phyloP scores from a whole-genome alignment of 176 grass and related monocot species.

The Phoenix dactylifera region DNA sequence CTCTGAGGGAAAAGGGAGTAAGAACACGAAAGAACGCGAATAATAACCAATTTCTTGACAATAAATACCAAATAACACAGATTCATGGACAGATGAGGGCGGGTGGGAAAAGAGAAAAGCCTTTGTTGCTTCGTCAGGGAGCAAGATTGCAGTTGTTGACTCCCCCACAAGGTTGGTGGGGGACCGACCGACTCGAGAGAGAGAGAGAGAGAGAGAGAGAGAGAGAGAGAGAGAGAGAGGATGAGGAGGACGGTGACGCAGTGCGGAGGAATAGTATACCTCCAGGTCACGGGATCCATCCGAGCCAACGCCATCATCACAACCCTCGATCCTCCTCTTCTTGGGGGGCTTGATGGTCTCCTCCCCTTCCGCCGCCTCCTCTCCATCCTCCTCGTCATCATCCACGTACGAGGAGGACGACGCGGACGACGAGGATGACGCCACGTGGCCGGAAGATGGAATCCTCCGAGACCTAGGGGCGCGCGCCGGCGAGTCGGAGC shows the following conservation, averaged over 20 bases:
- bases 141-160: no score
- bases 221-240: neutral
- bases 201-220: constrained; percentile 15
- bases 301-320: constrained; percentile 10
- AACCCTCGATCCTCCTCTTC: constrained; percentile 75
- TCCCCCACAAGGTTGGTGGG: no score
- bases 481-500: constrained; percentile 2
- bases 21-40: neutral
- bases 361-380: constrained; percentile 37
- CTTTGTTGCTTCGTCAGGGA: no score
- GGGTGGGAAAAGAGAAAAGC: no score
- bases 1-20: neutral
- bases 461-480: neutral
- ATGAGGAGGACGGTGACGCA: neutral
- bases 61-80: no score
- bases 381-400: constrained; percentile 24
- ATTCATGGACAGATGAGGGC: no score
- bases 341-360: constrained; percentile 77
- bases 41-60: no score
- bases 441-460: neutral
- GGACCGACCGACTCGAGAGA: constrained; percentile 1
- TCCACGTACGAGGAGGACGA: constrained; percentile 37
- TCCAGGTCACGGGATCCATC: constrained; percentile 21
- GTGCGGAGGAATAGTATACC: constrained; percentile 24
- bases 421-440: constrained; percentile 7